Evolutionary conservation across 2,329 filamentous ascomycete species (phyloP), one percentile per base, ranked within the genome.

Genomic region (Alternaria hordeiaustralica): DNA sequence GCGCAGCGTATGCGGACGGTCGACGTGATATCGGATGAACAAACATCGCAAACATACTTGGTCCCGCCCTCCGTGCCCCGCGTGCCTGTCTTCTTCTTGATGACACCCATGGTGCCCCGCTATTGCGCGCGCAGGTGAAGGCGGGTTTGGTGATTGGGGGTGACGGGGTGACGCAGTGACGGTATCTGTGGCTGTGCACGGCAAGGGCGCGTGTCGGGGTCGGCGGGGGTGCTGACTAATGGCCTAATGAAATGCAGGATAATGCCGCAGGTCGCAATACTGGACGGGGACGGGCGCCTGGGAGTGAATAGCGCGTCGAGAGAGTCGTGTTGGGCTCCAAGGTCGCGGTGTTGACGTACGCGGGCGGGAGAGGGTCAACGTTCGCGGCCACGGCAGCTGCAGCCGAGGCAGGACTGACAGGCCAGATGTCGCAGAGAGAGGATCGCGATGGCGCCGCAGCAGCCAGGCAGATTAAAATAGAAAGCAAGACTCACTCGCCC

Each of bases 31-130:
- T 99, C 96, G 61, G 93, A 93, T 47, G 93, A 97, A 81, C 96
- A 99, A 63, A 97, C 91, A 81, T 99, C 96, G 84, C 96, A 99
- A 70, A 98, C 93, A 80, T 97, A 99, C 80, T 98, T 97, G 63
- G 84, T 82, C 62, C 84, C 84, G 64, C 83, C 94, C 78, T 97
- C 93, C 55, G 91, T 93, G 67, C 92, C 93, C 76, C 92, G 87
- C 59, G 90, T 90, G 70, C 92, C 92, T 64, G 93, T 96, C 84
- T 97, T 97, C 86, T 97, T 97, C 79, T 94, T 92, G 79, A 97
- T 97, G 76, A 97, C 92, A 73, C 94, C 94, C 95, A 97, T 97
- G 71, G 71, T 76, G 70, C 54, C 54, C 59, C 63, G 60, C 70
- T 70, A 70, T 56, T 46, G 26, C 25, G 45, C n/a, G 44, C 26